A percentile compares a stretch with the other conserved stretches of the same genome.
These are phyloP conservation scores for Sclerotinia sclerotiorum DNA, from an alignment of 2,329 filamentous ascomycete genomes.

Conservation along the genomic window DNA sequence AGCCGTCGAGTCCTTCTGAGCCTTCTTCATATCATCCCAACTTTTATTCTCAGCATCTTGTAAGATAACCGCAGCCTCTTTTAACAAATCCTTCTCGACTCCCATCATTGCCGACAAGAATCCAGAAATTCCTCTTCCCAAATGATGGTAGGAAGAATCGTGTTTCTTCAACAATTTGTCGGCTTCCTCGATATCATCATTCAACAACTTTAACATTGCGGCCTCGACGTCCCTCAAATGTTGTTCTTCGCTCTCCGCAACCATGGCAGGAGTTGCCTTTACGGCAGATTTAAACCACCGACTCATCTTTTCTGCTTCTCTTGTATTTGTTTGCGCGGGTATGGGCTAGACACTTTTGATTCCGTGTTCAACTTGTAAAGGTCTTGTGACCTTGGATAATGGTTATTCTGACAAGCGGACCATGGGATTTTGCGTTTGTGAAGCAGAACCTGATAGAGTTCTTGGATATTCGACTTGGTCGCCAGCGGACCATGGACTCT, in stretches of 20 bases:
- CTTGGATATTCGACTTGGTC: background rate
- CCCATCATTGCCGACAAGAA: conserved; percentile 87
- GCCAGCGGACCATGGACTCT: no score
- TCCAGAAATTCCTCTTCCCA: conserved; percentile 76
- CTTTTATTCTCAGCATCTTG: conserved; percentile 74
- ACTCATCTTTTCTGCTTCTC: conserved; percentile 34
- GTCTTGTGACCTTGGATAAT: background rate
- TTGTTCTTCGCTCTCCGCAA: conserved; percentile 48
- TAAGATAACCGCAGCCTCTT: conserved; percentile 71
- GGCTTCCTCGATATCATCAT: conserved; percentile 85
- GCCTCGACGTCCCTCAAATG: conserved; percentile 61
- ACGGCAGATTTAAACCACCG: conserved; percentile 37
- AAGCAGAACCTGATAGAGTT: background rate
- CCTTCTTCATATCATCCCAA: conserved; percentile 72
- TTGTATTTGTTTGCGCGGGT: conserved; percentile 14
- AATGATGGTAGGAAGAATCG: conserved; percentile 81
- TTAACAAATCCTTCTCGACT: conserved; percentile 90
- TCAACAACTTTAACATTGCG: conserved; percentile 73
- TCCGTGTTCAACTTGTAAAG: background rate
- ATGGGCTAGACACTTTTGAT: background rate
- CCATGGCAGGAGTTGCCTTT: conserved; percentile 32
- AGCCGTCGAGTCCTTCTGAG: conserved; percentile 64
- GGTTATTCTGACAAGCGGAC: background rate
- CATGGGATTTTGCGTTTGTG: background rate
- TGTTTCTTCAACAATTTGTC: conserved; percentile 70